Evolutionary conservation across 2,329 filamentous ascomycete genomes (phyloP), one percentile per base, ranked within the genome.

Genomic region (Trichoderma gracile): DNA sequence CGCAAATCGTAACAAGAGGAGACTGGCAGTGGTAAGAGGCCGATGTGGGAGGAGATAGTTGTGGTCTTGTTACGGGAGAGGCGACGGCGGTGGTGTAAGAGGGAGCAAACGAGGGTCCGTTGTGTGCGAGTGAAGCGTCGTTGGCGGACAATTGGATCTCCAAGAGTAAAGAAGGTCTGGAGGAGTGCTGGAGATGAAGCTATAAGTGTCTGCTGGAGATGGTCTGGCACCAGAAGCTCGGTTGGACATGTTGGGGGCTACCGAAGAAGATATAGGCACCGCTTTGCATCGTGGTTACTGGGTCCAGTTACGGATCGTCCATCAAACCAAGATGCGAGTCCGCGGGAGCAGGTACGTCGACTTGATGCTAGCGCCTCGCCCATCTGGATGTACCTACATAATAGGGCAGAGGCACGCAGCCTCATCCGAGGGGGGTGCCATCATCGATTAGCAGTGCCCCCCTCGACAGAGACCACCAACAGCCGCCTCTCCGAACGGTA

Each of bases 401-500:
- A 42, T 64, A 59, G 56, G 56, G 56, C 56, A 42, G 55, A 53
- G 60, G 67, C 60, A 54, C 67, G 49, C 64, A 70, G 65, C 65
- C 67, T 69, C 68, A 66, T 67, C 68, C 57, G 64, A 63, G 64
- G 59, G 64, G 25, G 33, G 30, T 25, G 17, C 53, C 54, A 54
- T 52, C 53, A 54, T 47, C 50, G 46, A 61, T 30, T 60, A 53
- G 58, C 47, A 49, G 45, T 58, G 40, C 38, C 43, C 54, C 23
- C 14, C n/a, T 17, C 40, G 17, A n/a, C 53, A 33, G 12, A 38
- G 33, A 38, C 33, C 33, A 38, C 10, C 33, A 38, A 38, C 33
- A 55, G 27, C 49, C 47, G 47, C 23, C 47, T 50, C 47, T 50
- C 25, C 49, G 49, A 52, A 52, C 33, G 33, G 33, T 38, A 30